These are phyloP conservation scores for Aspergillus fumigatus DNA, from an alignment of 2,329 filamentous ascomycete genomes.

Conservation along the genomic window DNA sequence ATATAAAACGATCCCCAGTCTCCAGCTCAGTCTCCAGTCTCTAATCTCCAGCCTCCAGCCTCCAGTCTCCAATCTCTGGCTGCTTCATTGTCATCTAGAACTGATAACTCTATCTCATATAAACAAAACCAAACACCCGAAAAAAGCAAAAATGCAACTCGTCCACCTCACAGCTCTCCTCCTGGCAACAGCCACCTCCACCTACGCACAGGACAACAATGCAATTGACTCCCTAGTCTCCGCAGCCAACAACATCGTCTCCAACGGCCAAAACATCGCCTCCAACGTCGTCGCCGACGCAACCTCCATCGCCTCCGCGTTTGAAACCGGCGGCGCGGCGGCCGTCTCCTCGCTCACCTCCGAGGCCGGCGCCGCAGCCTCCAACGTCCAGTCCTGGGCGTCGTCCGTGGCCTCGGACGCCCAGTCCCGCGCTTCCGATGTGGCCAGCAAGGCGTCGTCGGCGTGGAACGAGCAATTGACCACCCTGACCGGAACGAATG, in stretches of 20 bases:
- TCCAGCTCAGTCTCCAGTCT: no score
- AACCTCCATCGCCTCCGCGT: conserved; percentile 13
- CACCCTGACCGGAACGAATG: conserved; percentile 16
- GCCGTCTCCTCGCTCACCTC: conserved; percentile 14
- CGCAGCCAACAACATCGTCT: conserved; percentile 7
- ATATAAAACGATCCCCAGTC: background rate
- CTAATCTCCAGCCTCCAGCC: no score
- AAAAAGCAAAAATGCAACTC: conserved; percentile 25
- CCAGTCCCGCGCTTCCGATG: conserved; percentile 9
- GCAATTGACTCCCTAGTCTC: conserved; percentile 15
- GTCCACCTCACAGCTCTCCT: conserved; percentile 20
- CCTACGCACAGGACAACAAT: conserved; percentile 5
- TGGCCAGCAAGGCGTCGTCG: conserved; percentile 9
- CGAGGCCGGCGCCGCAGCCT: conserved; percentile 11
- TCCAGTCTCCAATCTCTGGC: no score
- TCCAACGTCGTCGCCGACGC: conserved; percentile 14
- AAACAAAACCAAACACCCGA: background rate
- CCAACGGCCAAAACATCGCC: conserved; percentile 13
- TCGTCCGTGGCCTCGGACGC: conserved; percentile 8
- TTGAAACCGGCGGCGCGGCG: conserved; percentile 12
- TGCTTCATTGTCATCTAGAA: background rate
- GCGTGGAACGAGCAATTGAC: conserved; percentile 6
- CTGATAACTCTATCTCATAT: background rate
- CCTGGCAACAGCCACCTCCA: conserved; percentile 13
- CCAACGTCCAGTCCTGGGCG: conserved; percentile 9